Base-by-base conservation (phyloP, 2,329 filamentous ascomycete species). In the Alternaria hordeiaustralica region DNA sequence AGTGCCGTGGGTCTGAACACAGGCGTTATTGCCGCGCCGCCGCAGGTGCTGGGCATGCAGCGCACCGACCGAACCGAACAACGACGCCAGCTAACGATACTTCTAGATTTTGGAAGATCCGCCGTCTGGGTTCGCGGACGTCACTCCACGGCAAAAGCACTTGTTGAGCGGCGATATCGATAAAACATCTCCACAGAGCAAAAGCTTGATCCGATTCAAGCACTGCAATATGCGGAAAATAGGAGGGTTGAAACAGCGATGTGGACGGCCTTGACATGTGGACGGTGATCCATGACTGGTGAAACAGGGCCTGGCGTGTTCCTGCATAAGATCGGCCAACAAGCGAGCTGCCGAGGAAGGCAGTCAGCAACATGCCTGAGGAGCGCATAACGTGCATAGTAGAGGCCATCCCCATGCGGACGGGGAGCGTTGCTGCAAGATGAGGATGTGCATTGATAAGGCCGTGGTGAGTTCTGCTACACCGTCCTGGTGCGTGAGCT, bases 151-250 rank as follows among this genome's bases (percentile, higher is more conserved):
- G 18, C 45, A 44, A 55, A n/a, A 28, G 53, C 53, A 44, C 36
- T 58, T 44, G 60, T 47, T 58, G 55, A 49, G 60, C 13, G 54
- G 43, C 21, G 51, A 58, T 58, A 61, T 58, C 46, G 58, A 58
- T 44, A 62, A 47, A 62, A 20, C 47, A 41, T 47, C 54, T 41
- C 55, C 43, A 55, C 58, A 58, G 33, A 23, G 12, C 15, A 28
- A 55, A 65, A 61, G 59, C 55, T 65, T 65, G 59, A 61, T 23
- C 50, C 15, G 13, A 43, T 21, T 50, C 63, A 62, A 62, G 63
- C 63, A 55, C 33, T 26, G 28, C 51, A 43, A 45, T 44, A 21
- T 53, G 58, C 53, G 15, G n/a, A 47, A 51, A 59, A 61, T 49
- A 58, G 54, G 54, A 64, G 47, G 30, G 46, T 43, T 47, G 63